Base-by-base conservation (phyloP, 2,329 filamentous ascomycete species). In the Graphiopsis chlorocephala region DNA sequence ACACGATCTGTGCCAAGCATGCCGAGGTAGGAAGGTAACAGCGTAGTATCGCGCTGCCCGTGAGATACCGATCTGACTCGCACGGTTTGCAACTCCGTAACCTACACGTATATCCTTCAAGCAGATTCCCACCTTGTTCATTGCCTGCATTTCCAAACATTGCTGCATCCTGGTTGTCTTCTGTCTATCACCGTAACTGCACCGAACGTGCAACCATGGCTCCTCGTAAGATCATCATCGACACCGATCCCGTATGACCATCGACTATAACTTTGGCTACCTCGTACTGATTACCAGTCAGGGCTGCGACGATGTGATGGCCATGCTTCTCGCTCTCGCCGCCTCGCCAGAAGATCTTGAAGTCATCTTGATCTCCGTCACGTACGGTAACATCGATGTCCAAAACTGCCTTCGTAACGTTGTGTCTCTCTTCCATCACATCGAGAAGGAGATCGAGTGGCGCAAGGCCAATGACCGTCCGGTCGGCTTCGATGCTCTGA, bases 351-450 rank as follows among this genome's bases (percentile, higher is more conserved):
- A 96, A 70, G 94, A 98, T 74, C 83, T 98, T 25, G 92, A 98
- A 76, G 82, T 98, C 38, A 78, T 91, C 55, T 85, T 98, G 77
- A 84, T 99, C 64, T 96, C 93, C 1, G 85, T 97, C 66, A 97
- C 93, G 0, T 97, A 95, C 77, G 95, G 95, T 64, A 99, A 99
- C 75, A 91, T 98, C 25, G 88, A 93, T 70, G 87, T 97, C 17
- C 84, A 93, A 68, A 93, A 88, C 77, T 97, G 93, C 72, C 83
- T 97, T 59, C 88, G 90, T 59, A 99, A 99, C 78, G 88, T 91
- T 17, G 89, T 98, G 45, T 90, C 92, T 26, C 83, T 98, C 67
- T 98, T 99, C 80, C 90, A 97, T 73, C 89, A 96, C 65, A 85
- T 99, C 61, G 92, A 96, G 69, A 91, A 92, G 75, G 95, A 99